phyloP scores from a whole-genome alignment of 768 basidiomycete species.

The Exsudoporus frostii region DNA sequence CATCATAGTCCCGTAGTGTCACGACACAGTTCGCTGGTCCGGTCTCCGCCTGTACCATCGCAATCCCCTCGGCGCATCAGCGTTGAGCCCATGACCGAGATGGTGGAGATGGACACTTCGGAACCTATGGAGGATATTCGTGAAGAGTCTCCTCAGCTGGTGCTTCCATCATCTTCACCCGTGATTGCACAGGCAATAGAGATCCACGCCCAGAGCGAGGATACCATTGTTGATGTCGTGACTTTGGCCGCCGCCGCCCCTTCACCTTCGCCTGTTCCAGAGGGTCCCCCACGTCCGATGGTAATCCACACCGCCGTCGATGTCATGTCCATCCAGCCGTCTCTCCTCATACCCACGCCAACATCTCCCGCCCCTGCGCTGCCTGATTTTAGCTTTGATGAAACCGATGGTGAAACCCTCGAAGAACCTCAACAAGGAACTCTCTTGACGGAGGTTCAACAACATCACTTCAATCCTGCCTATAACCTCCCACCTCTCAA shows the following conservation, averaged over 20 bases:
- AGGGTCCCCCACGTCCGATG: conserved; percentile 12
- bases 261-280: conserved; percentile 1
- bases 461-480: conserved; percentile 40
- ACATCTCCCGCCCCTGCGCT: conserved; percentile 31
- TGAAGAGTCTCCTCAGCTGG: conserved; percentile 24
- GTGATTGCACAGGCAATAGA: background rate
- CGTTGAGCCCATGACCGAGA: conserved; percentile 8
- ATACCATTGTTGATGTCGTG: background rate
- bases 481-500: conserved; percentile 58
- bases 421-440: conserved; percentile 18
- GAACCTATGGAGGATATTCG: conserved; percentile 20
- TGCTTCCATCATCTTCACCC: conserved; percentile 25
- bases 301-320: conserved; percentile 29
- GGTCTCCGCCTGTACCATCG: conserved; percentile 7
- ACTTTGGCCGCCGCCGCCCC: background rate
- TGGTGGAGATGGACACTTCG: conserved; percentile 9
- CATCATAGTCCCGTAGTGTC: conserved; percentile 18
- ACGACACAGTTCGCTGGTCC: conserved; percentile 15
- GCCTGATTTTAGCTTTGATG: conserved; percentile 35
- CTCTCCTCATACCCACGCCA: conserved; percentile 36
- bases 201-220: background rate
- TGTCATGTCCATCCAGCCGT: conserved; percentile 23
- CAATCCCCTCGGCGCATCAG: conserved; percentile 7
- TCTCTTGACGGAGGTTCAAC: conserved; percentile 19
- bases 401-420: conserved; percentile 24